Evolutionary conservation across 2,329 filamentous ascomycete species (phyloP).

Genomic region (Colletotrichum spaethianum): DNA sequence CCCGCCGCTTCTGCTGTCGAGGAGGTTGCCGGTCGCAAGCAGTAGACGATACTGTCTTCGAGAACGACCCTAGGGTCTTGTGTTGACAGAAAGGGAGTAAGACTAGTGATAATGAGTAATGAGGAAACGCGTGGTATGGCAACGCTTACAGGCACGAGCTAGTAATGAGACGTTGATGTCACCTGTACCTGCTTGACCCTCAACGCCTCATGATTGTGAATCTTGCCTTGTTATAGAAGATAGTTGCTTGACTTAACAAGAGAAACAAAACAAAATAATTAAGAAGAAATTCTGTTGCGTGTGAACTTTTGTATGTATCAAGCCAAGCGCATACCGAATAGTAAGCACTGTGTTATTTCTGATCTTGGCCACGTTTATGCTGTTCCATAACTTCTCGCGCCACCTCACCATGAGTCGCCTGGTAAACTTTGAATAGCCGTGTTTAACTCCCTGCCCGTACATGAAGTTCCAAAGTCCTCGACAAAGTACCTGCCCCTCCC

Average conservation of each 20-base stretch:
- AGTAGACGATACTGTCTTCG: background rate
- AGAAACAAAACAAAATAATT: background rate
- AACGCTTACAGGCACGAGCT: background rate
- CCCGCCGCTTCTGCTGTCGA: conserved; percentile 7
- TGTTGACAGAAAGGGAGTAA: background rate
- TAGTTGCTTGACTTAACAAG: too few species aligned
- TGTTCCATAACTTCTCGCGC: background rate
- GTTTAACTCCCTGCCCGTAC: background rate
- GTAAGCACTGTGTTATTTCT: background rate
- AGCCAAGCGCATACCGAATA: too few species aligned
- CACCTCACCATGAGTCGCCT: background rate
- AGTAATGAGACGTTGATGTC: background rate
- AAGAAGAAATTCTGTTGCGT: too few species aligned
- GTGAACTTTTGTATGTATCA: too few species aligned
- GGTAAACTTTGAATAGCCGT: background rate
- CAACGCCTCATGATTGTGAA: too few species aligned
- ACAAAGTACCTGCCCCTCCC: background rate
- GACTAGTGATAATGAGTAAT: conserved; percentile 1
- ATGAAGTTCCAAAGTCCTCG: background rate
- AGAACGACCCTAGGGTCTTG: too few species aligned
- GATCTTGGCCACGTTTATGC: background rate
- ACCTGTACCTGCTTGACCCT: background rate
- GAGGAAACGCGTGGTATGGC: background rate
- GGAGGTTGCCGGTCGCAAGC: conserved; percentile 14
- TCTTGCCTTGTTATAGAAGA: background rate